These are phyloP conservation scores for Hippophae gyantsensis DNA, from an alignment of 306 rosid genomes.

Conservation along the genomic window DNA sequence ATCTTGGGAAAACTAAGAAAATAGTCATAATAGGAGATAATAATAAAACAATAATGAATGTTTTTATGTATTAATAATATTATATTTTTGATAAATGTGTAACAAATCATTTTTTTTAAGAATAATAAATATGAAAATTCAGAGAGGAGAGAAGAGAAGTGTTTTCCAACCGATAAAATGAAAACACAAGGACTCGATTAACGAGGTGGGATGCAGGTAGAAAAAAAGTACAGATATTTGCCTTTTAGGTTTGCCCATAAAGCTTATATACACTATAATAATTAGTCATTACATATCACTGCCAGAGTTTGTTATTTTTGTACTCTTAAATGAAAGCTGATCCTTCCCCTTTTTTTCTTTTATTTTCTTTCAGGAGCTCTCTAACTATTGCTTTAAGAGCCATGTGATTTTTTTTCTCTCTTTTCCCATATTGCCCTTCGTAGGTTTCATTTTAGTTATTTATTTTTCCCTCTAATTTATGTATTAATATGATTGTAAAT, in stretches of 20 bases:
- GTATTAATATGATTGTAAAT: too few relatives aligned
- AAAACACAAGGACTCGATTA: conserved; percentile 51
- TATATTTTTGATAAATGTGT: too few relatives aligned
- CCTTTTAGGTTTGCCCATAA: conserved; percentile 26
- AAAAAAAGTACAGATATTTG: conserved; percentile 37
- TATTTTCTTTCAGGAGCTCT: background rate
- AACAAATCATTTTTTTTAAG: too few relatives aligned
- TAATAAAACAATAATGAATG: background rate
- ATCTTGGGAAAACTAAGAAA: conserved; percentile 27
- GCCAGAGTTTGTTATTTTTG: conserved; percentile 78
- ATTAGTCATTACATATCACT: conserved; percentile 30
- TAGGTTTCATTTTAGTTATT: conserved; percentile 3
- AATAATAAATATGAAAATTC: background rate
- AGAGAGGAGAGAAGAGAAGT: background rate
- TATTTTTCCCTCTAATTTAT: background rate
- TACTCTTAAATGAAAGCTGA: conserved; percentile 46
- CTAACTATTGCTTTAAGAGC: conserved; percentile 12
- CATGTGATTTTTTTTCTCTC: conserved; percentile 26
- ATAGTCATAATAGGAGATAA: conserved; percentile 35
- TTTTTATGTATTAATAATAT: too few relatives aligned
- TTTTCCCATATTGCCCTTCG: conserved; percentile 23
- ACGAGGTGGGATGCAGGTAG: conserved; percentile 41
- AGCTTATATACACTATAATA: conserved; percentile 6
- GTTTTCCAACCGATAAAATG: conserved; percentile 38
- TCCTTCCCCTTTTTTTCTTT: background rate